Evolutionary conservation across 2,329 filamentous ascomycete genomes (phyloP).

Genomic region (Keithomyces neogunnii): DNA sequence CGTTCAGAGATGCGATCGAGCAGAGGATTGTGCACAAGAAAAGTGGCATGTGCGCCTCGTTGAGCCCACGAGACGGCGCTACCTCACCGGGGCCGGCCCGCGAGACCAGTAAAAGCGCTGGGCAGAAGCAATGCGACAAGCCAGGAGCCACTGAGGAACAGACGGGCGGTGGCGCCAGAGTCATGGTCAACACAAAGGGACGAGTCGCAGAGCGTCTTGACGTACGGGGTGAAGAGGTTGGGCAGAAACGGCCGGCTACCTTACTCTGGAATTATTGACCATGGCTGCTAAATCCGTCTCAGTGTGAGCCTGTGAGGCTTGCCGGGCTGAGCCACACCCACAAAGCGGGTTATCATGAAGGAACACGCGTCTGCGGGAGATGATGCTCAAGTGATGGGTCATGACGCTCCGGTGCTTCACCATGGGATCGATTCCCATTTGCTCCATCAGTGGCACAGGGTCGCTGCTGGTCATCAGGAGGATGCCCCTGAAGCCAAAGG

Average conservation of each 20-base stretch:
- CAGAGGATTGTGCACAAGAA: not conserved
- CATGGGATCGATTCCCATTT: slow-evolving; percentile 3
- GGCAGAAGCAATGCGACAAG: not conserved
- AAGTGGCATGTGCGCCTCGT: not conserved
- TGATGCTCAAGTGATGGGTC: slow-evolving; percentile 1
- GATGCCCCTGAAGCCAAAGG: not conserved
- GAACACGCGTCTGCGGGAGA: not conserved
- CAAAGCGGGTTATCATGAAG: not conserved
- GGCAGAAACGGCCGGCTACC: slow-evolving; percentile 5
- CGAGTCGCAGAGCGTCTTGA: no score
- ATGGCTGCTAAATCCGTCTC: not conserved
- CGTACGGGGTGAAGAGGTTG: not conserved
- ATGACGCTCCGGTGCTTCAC: not conserved
- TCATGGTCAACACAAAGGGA: not conserved
- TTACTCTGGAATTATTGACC: not conserved
- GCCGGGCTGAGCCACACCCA: not conserved
- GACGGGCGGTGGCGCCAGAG: not conserved
- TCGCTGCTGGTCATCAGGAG: slow-evolving; percentile 1
- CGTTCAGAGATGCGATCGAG: not conserved
- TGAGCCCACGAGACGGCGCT: not conserved
- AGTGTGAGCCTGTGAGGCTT: not conserved
- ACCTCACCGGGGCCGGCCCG: not conserved
- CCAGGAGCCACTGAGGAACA: not conserved
- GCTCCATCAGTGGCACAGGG: slow-evolving; percentile 3
- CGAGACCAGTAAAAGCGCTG: not conserved